Evolutionary conservation across 192 early-diverging fungal genomes (phyloP), one percentile per base, ranked within the genome.

Genomic region (Lunasporangiospora selenospora): DNA sequence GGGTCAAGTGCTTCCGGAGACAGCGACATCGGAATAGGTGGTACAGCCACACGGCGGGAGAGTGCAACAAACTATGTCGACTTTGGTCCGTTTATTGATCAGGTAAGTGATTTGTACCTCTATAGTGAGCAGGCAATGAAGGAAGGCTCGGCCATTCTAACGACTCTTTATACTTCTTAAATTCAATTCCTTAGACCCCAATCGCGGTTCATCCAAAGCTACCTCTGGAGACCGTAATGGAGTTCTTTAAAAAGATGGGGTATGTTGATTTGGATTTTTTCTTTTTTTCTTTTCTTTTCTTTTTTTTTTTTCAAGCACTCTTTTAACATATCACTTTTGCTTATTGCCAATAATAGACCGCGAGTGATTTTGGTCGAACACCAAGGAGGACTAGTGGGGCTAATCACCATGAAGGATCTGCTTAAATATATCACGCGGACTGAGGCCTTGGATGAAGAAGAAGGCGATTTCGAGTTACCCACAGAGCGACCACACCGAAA

Each of bases 221-320:
- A 24, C 79, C 90, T 2, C 75, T 89, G 10, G 92, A 92, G 53
- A 91, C 89, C 0, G 89, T 89, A 0, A 80, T 92, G 61, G 89
- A 93, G 76, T 83, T 94, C 39, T 94, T 94, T 62, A 90, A 90
- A 50, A 92, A 94, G 77, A 82, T 93, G 49, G 92, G 90, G 80
- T 81, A 48, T 48, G 30, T 30, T 12, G 29, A 48, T 30, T 44
- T 26, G 9, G 4, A 18, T 21, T 8, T 19, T 38, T 24, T 6
- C 48, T 10, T 32, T 16, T 23, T 12, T 15, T 18, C 0, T 43
- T 18, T 40, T 8, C 36, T 29, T 36, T 37, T 45, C 16, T 31
- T 33, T 40, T 29, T 24, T 23, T 36, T 10, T 7, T 38, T 47
- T 21, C 45, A 47, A n/a, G n/a, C 6, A 40, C 18, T 15, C 2